phyloP scores from a whole-genome alignment of 441 rosid species.

The Dalechampia spathulata region DNA sequence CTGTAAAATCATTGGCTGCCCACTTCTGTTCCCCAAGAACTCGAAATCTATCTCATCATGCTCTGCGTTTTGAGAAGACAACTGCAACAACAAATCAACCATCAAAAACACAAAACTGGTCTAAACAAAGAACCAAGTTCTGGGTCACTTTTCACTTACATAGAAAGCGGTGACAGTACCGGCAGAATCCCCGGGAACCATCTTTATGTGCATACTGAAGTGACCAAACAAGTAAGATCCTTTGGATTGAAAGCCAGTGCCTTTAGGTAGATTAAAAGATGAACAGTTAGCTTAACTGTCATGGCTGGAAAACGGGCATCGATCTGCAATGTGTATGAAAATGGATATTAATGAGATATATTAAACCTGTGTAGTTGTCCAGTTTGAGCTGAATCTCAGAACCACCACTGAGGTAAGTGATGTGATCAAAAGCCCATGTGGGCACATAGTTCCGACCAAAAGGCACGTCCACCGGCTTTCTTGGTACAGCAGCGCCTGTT shows the following conservation, averaged over 20 bases:
- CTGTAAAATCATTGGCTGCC: constrained; percentile 60
- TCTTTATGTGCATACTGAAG: constrained; percentile 75
- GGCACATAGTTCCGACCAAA: constrained; percentile 68
- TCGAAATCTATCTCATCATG: constrained; percentile 71
- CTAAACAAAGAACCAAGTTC: background rate
- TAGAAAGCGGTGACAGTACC: constrained; percentile 88
- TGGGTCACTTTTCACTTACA: no score
- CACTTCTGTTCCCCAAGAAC: constrained; percentile 63
- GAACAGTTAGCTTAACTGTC: background rate
- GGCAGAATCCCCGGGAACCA: constrained; percentile 80
- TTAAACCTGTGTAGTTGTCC: constrained; percentile 64
- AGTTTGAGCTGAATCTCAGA: constrained; percentile 53
- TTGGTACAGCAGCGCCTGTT: constrained; percentile 38
- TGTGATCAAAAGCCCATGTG: constrained; percentile 87
- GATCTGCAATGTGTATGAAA: background rate
- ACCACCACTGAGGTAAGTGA: constrained; percentile 62
- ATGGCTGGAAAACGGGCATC: background rate
- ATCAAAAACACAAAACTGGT: background rate
- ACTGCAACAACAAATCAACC: constrained; percentile 23
- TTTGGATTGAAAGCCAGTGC: constrained; percentile 85
- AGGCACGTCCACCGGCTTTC: constrained; percentile 44
- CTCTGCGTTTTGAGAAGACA: constrained; percentile 68
- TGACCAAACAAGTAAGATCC: constrained; percentile 76
- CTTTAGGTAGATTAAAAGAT: constrained; percentile 8
- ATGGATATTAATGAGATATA: no score